phyloP scores from a whole-genome alignment of 441 rosid species.

The Adansonia madagascariensis region DNA sequence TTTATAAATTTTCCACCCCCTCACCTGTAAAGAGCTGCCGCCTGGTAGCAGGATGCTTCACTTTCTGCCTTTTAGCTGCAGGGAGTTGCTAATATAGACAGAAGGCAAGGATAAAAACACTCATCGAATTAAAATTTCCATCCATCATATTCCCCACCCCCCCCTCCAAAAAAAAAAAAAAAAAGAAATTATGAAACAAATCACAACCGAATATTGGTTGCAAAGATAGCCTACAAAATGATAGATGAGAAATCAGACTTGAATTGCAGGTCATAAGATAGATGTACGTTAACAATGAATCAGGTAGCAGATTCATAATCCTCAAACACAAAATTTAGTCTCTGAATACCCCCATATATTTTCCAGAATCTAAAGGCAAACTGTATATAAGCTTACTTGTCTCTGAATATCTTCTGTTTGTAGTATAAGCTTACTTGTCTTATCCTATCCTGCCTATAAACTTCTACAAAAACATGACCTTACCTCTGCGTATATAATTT shows the following conservation, averaged over 20 bases:
- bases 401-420: constrained; percentile 9
- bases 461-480: not conserved
- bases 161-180: too few relatives aligned
- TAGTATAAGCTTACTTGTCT: not conserved
- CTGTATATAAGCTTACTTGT: not conserved
- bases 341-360: not conserved
- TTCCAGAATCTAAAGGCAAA: not conserved
- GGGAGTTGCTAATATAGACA: constrained; percentile 34
- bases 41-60: constrained; percentile 29
- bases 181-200: too few relatives aligned
- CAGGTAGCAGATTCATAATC: constrained; percentile 7
- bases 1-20: constrained; percentile 23
- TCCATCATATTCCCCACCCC: not conserved
- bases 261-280: not conserved
- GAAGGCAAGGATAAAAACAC: constrained; percentile 9
- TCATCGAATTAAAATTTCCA: constrained; percentile 4
- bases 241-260: not conserved
- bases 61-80: constrained; percentile 38
- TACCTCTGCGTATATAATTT: not conserved
- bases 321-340: not conserved
- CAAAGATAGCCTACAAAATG: not conserved
- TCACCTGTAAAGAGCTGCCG: constrained; percentile 35
- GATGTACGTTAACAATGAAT: not conserved
- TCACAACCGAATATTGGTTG: not conserved
- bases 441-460: not conserved